phyloP scores from a whole-genome alignment of 768 basidiomycete genomes.

The Psilocybe subaeruginosa region DNA sequence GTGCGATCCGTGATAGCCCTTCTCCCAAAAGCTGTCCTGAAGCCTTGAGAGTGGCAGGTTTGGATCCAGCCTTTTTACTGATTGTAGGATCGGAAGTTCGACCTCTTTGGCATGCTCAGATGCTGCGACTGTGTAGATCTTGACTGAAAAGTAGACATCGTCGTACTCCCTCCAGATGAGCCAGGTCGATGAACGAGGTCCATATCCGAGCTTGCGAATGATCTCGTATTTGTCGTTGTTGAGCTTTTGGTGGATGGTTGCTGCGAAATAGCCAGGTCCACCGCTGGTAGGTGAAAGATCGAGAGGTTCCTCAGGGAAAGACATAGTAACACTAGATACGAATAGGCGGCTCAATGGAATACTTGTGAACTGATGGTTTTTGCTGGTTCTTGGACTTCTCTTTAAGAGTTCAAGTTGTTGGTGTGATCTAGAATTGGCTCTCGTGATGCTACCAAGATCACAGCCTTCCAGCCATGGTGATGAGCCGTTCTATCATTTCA shows the following conservation, averaged over 20 bases:
- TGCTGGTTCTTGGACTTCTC: background rate
- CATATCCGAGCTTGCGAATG: slow-evolving; percentile 22
- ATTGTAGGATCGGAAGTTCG: slow-evolving; percentile 16
- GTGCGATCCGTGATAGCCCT: slow-evolving; percentile 13
- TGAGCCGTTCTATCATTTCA: background rate
- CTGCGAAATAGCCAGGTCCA: slow-evolving; percentile 18
- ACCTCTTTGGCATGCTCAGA: slow-evolving; percentile 9
- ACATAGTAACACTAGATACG: background rate
- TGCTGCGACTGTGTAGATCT: slow-evolving; percentile 19
- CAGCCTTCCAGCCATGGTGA: background rate
- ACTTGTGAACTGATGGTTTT: background rate
- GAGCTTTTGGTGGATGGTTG: slow-evolving; percentile 17
- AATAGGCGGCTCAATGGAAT: too few relatives aligned
- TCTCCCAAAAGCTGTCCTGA: slow-evolving; percentile 19
- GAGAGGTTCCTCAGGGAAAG: slow-evolving; percentile 23
- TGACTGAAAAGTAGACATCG: slow-evolving; percentile 11
- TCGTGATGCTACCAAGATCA: background rate
- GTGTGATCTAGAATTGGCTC: background rate
- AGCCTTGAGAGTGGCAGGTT: background rate
- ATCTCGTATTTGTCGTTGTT: slow-evolving; percentile 15
- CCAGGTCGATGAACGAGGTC: slow-evolving; percentile 20
- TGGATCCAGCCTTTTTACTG: background rate
- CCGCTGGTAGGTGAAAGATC: slow-evolving; percentile 12
- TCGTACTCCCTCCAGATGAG: slow-evolving; percentile 11
- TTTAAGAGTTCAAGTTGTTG: background rate